Base-by-base conservation (phyloP, 768 basidiomycete genomes). In the Plicaturopsis crispa region DNA sequence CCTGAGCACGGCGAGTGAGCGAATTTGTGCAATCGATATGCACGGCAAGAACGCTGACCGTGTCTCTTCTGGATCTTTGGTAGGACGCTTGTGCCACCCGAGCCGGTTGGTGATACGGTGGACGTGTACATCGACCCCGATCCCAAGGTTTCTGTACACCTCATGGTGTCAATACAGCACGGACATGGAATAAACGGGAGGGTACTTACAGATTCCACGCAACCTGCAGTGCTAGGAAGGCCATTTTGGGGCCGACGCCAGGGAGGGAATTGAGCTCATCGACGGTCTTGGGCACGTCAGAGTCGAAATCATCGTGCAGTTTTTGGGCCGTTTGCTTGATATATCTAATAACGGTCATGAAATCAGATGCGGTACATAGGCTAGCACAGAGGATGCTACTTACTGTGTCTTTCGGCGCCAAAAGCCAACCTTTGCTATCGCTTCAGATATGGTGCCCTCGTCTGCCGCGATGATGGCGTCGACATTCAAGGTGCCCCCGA, bases 241-340 rank as follows among this genome's bases (percentile, higher is more conserved):
- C 89, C 91, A 98, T 96, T 58, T 99, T 98, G 0, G 92, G 94
- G 0, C 94, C 94, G 0, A 97, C 92, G 0, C 94, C 94, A 2
- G 81, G 80, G 8, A 98, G 61, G 4, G 84, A 83, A 48, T 90
- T 88, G 6, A 99, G 66, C 28, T 87, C 88, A 24, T 91, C 91
- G 3, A 84, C 77, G 0, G 90, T 93, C 54, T 84, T 79, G 0
- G 94, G 94, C 0, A 98, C 81, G 43, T 97, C 92, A 2, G 81
- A 81, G 33, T 72, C 70, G 42, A 88, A 89, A 0, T 81, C 71
- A 41, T 88, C 81, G 13, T 69, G 64, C 8, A 96, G 66, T 32
- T 66, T 69, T 43, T 73, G 63, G 0, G 91, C 84, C 0, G 89
- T 72, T 52, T 79, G 72, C 51, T 82, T 82, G 45, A 91, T 64